These are phyloP conservation scores for Mycosphaerelloides madeirae DNA, from an alignment of 2,329 filamentous ascomycete species.

Conservation along the genomic window DNA sequence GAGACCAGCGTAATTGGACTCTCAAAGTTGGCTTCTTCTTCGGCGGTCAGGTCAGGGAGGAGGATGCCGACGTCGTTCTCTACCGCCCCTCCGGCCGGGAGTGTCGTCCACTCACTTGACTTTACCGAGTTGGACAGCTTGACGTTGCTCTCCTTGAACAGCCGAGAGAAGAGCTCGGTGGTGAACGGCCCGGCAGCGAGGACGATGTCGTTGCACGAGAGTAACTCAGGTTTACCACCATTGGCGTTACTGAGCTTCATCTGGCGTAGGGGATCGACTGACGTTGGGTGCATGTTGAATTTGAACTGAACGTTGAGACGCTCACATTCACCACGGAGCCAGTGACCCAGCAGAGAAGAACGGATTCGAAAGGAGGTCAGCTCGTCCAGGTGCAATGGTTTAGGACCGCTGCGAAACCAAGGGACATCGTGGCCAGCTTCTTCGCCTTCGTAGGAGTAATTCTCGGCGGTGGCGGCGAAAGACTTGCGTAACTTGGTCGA, in stretches of 20 bases:
- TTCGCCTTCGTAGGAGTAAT: background rate
- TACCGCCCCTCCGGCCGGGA: background rate
- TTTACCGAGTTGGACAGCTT: slow-evolving; percentile 10
- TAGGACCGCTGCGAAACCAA: background rate
- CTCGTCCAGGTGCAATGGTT: background rate
- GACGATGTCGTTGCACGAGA: slow-evolving; percentile 20
- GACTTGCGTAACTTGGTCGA: background rate
- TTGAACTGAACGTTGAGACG: slow-evolving; percentile 16
- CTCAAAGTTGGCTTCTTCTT: slow-evolving; percentile 2
- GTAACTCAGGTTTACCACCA: background rate
- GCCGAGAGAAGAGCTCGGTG: slow-evolving; percentile 7
- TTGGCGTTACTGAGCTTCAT: slow-evolving; percentile 2
- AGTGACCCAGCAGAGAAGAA: slow-evolving; percentile 3
- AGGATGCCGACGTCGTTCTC: slow-evolving; percentile 4
- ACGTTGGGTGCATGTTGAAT: slow-evolving; percentile 11
- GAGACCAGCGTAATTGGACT: background rate
- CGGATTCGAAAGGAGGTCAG: background rate
- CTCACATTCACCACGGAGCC: slow-evolving; percentile 17
- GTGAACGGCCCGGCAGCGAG: slow-evolving; percentile 23
- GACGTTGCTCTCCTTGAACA: slow-evolving; percentile 3
- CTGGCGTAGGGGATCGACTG: background rate
- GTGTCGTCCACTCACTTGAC: background rate
- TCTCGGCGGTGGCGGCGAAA: background rate
- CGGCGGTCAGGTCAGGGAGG: slow-evolving; percentile 1
- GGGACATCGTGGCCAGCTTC: background rate